Evolutionary conservation across 2,329 filamentous ascomycete species (phyloP).

Genomic region (Aspergillus uvarum): DNA sequence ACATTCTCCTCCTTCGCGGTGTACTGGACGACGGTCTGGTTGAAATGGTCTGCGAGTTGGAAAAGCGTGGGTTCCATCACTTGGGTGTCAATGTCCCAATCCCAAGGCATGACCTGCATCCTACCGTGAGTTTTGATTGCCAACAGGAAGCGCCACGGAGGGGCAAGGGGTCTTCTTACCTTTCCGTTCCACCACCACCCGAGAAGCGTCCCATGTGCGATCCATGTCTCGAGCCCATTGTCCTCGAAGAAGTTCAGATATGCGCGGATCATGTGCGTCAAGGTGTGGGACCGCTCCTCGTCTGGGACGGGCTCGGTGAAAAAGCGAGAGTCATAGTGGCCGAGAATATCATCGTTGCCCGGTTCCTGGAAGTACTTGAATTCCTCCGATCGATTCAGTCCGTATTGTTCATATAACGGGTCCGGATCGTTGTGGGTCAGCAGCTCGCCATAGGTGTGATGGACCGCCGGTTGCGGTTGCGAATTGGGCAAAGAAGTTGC

Average conservation of each 20-base stretch:
- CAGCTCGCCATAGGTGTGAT: slow-evolving; percentile 13
- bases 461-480: slow-evolving; percentile 14
- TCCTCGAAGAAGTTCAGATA: slow-evolving; percentile 68
- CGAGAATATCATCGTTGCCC: slow-evolving; percentile 58
- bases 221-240: slow-evolving; percentile 74
- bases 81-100: slow-evolving; percentile 81
- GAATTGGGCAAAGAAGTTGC: background rate
- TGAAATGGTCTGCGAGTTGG: slow-evolving; percentile 65
- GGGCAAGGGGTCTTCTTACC: slow-evolving; percentile 35
- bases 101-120: slow-evolving; percentile 71
- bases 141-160: slow-evolving; percentile 1
- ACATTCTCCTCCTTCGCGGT: slow-evolving; percentile 42
- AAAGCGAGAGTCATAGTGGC: slow-evolving; percentile 74
- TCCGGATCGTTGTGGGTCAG: slow-evolving; percentile 13
- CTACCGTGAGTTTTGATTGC: background rate
- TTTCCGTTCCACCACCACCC: slow-evolving; percentile 86
- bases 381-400: slow-evolving; percentile 33
- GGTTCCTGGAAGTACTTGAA: slow-evolving; percentile 68
- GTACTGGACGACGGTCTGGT: slow-evolving; percentile 62
- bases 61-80: slow-evolving; percentile 66
- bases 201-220: slow-evolving; percentile 78
- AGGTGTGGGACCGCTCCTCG: slow-evolving; percentile 63
- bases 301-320: slow-evolving; percentile 65
- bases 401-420: slow-evolving; percentile 26
- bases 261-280: slow-evolving; percentile 69